phyloP scores from a whole-genome alignment of 169 alveolate species.

The Sarcocystis neurona region DNA sequence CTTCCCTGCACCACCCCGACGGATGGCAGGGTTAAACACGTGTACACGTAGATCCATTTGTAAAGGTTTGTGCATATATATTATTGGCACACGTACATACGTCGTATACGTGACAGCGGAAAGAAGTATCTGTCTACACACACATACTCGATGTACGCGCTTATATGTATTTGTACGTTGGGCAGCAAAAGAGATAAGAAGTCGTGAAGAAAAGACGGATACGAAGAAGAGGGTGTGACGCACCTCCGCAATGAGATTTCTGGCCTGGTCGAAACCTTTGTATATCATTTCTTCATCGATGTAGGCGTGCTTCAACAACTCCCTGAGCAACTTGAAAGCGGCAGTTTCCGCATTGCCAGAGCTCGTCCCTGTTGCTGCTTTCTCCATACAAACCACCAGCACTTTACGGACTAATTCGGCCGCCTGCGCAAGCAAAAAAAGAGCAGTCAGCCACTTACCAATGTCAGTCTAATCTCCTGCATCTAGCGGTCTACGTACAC shows the following conservation, averaged over 20 bases:
- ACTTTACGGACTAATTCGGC: slow-evolving; percentile 60
- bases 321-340: slow-evolving; percentile 49
- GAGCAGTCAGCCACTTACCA: background rate
- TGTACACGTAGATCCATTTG: too few relatives aligned
- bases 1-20: too few relatives aligned
- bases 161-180: background rate
- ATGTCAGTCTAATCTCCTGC: background rate
- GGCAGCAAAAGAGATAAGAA: background rate
- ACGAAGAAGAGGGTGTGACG: background rate
- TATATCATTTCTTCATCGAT: slow-evolving; percentile 56
- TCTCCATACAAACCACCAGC: slow-evolving; percentile 47
- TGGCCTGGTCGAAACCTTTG: slow-evolving; percentile 52
- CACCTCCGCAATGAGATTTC: slow-evolving; percentile 48
- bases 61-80: too few relatives aligned
- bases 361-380: slow-evolving; percentile 26
- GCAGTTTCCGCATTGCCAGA: slow-evolving; percentile 54
- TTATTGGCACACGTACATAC: background rate
- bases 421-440: slow-evolving; percentile 34
- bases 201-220: background rate
- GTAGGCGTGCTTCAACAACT: slow-evolving; percentile 45
- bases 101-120: background rate
- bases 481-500: background rate
- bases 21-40: too few relatives aligned
- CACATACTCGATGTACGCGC: background rate
- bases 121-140: background rate